These are phyloP conservation scores for Cyclotella cryptica DNA, from an alignment of 108 stramenopile species.

Conservation along the genomic window DNA sequence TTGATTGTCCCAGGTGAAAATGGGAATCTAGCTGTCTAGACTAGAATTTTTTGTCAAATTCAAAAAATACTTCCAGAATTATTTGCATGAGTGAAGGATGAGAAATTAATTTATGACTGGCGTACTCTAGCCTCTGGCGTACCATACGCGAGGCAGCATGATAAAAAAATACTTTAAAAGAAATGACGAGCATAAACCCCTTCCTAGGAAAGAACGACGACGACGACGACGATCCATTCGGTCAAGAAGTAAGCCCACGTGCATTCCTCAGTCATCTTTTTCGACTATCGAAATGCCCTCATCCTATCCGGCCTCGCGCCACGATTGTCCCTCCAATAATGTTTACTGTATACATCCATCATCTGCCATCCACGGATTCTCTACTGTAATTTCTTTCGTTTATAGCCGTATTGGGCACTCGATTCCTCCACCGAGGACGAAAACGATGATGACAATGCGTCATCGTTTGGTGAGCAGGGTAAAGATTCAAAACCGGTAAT, in stretches of 20 bases:
- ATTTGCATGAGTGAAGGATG: too few relatives aligned
- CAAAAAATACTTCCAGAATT: too few relatives aligned
- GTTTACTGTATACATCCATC: not conserved
- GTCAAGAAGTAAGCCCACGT: conserved; percentile 7
- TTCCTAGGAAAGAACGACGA: too few relatives aligned
- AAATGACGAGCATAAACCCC: conserved; percentile 3
- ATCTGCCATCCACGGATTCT: too few relatives aligned
- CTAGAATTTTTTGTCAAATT: too few relatives aligned
- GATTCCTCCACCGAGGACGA: conserved; percentile 32
- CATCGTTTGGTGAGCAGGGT: not conserved
- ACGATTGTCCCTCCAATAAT: not conserved
- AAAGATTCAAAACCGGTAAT: not conserved
- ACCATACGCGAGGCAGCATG: too few relatives aligned
- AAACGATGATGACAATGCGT: conserved; percentile 11
- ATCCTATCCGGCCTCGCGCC: not conserved
- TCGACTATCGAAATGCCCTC: not conserved
- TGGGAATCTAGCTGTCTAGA: too few relatives aligned
- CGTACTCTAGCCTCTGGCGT: too few relatives aligned
- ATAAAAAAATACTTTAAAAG: too few relatives aligned
- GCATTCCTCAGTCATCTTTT: too few relatives aligned
- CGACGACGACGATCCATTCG: conserved; percentile 29
- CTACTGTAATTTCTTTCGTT: not conserved
- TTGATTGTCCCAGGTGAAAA: too few relatives aligned
- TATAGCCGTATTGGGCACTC: conserved; percentile 50
- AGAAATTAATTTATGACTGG: too few relatives aligned